Evolutionary conservation across 2,329 filamentous ascomycete species (phyloP).

Genomic region (Endocalyx cinctus): DNA sequence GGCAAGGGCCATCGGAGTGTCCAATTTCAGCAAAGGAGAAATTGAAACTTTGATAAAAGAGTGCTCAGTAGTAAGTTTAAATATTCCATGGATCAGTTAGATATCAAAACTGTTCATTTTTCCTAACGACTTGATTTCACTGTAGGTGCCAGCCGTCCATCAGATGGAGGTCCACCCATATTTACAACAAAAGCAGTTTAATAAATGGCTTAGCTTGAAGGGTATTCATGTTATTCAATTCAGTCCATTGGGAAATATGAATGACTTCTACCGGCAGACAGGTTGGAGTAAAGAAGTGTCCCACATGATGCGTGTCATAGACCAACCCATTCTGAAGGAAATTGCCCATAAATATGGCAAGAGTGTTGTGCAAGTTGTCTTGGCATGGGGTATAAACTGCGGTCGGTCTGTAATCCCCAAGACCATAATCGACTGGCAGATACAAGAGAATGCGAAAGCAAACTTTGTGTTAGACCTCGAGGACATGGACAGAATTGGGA

Average conservation of each 20-base stretch:
- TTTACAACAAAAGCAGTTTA: slow-evolving; percentile 18
- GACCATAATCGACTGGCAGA: slow-evolving; percentile 24
- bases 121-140: slow-evolving; percentile 5
- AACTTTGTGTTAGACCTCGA: slow-evolving; percentile 7
- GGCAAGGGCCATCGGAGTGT: slow-evolving; percentile 42
- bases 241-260: slow-evolving; percentile 30
- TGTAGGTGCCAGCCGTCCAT: slow-evolving; percentile 17
- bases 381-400: slow-evolving; percentile 29
- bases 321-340: slow-evolving; percentile 22
- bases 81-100: neutral
- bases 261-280: slow-evolving; percentile 25
- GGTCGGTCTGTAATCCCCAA: slow-evolving; percentile 32
- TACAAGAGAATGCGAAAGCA: slow-evolving; percentile 11
- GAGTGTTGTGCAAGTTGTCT: slow-evolving; percentile 27
- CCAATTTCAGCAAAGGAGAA: slow-evolving; percentile 51
- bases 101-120: neutral
- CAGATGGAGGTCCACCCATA: slow-evolving; percentile 24
- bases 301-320: slow-evolving; percentile 22
- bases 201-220: slow-evolving; percentile 18
- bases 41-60: slow-evolving; percentile 38
- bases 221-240: slow-evolving; percentile 30
- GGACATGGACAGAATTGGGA: slow-evolving; percentile 9
- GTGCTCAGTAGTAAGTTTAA: slow-evolving; percentile 25
- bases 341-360: slow-evolving; percentile 24
- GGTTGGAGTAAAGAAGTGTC: slow-evolving; percentile 26